Percentiles rank a stretch among this genome's conserved stretches.
Evolutionary conservation across 1,139 yeast genomes (phyloP).

Genomic region (Sugiyamaella novakii): DNA sequence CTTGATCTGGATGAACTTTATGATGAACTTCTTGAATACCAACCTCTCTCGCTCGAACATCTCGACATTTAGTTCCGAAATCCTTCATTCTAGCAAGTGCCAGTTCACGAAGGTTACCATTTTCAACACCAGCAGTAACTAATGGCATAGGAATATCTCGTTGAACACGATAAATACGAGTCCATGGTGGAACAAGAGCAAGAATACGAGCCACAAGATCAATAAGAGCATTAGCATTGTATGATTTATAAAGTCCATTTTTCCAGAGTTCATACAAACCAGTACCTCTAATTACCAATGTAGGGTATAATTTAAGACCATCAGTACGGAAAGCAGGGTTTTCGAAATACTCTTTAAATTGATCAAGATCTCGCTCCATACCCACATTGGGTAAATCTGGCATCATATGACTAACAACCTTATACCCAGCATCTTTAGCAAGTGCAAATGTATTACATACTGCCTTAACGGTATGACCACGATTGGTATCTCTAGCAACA

Average conservation of each 20-base stretch:
- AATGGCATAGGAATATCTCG: slow-evolving; percentile 99
- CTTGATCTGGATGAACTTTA: slow-evolving; percentile 96
- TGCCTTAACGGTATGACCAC: slow-evolving; percentile 97
- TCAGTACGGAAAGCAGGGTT: slow-evolving; percentile 97
- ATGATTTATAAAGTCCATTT: slow-evolving; percentile 89
- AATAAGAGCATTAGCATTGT: slow-evolving; percentile 90
- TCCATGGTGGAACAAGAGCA: slow-evolving; percentile 99
- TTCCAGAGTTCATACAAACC: slow-evolving; percentile 98
- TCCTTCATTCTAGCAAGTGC: slow-evolving; percentile 98
- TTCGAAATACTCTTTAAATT: slow-evolving; percentile 93
- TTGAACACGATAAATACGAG: slow-evolving; percentile 96
- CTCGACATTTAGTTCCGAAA: slow-evolving; percentile 94
- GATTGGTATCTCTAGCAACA: slow-evolving; percentile 96
- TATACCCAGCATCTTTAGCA: slow-evolving; percentile 97
- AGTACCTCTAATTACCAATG: slow-evolving; percentile 95
- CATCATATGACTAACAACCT: slow-evolving; percentile 99
- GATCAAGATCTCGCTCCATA: slow-evolving; percentile 96
- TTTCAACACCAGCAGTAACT: slow-evolving; percentile 97
- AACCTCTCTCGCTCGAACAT: slow-evolving; percentile 97
- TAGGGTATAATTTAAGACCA: slow-evolving; percentile 93
- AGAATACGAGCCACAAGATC: slow-evolving; percentile 93
- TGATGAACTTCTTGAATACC: slow-evolving; percentile 99
- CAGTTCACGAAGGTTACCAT: slow-evolving; percentile 92
- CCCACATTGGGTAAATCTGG: slow-evolving; percentile 99
- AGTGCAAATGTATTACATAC: slow-evolving; percentile 95